Conservation (phyloP, 768 basidiomycete species). For the Leucocoprinus sp. region DNA sequence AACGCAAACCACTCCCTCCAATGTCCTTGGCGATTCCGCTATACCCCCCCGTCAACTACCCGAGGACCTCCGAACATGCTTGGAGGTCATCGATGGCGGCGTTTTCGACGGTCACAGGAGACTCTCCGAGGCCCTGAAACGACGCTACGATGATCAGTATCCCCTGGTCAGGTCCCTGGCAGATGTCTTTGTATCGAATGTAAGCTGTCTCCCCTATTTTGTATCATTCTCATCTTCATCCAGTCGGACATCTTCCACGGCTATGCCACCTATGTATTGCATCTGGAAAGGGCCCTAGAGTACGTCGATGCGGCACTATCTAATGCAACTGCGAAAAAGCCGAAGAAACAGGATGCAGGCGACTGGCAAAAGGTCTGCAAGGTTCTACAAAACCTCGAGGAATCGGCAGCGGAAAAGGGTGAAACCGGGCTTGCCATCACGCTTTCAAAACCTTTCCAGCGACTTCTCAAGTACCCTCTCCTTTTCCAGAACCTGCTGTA, state of each 20-base stretch:
- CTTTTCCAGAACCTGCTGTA: conserved; percentile 96
- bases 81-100: conserved; percentile 80
- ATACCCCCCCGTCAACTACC: conserved; percentile 77
- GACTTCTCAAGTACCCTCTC: conserved; percentile 92
- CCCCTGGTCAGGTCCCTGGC: conserved; percentile 88
- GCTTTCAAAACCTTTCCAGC: conserved; percentile 94
- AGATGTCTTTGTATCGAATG: conserved; percentile 93
- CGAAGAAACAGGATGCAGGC: conserved; percentile 72
- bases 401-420: conserved; percentile 72
- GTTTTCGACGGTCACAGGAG: conserved; percentile 86
- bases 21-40: conserved; percentile 36
- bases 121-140: conserved; percentile 76
- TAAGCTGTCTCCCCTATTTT: conserved; percentile 31
- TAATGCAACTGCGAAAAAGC: conserved; percentile 59
- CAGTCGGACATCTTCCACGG: conserved; percentile 91
- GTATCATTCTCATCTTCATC: conserved; percentile 22
- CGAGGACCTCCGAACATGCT: conserved; percentile 75
- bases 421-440: conserved; percentile 95
- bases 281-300: conserved; percentile 83
- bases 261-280: conserved; percentile 91
- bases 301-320: conserved; percentile 78
- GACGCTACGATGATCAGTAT: conserved; percentile 93
- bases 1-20: conserved; percentile 45
- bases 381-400: conserved; percentile 70
- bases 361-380: conserved; percentile 76